Evolutionary conservation across 2,329 filamentous ascomycete genomes (phyloP).

Genomic region (Triangularia setosa): DNA sequence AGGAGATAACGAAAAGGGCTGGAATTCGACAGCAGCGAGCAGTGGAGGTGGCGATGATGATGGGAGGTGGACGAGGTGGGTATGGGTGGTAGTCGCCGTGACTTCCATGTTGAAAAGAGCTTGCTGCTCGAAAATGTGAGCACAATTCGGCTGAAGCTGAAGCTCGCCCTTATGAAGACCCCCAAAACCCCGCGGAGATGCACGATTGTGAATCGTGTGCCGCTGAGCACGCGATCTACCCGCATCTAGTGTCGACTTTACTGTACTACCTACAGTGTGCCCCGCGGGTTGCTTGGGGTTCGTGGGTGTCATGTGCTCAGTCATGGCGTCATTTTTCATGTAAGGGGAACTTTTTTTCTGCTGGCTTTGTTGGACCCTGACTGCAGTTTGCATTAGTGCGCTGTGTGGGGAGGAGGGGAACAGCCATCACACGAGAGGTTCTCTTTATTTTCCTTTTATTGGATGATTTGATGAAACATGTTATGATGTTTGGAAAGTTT

Average conservation of each 20-base stretch:
- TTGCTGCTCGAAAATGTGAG: too few species aligned
- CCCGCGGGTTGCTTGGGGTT: background rate
- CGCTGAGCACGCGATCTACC: background rate
- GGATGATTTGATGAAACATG: background rate
- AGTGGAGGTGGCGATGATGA: background rate
- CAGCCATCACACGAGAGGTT: background rate
- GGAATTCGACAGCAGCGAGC: background rate
- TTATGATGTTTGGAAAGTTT: background rate
- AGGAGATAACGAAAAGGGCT: background rate
- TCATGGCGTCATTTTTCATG: background rate
- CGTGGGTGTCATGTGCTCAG: background rate
- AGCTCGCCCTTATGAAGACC: background rate
- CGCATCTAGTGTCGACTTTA: background rate
- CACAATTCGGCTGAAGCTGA: too few species aligned
- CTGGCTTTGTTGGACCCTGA: background rate
- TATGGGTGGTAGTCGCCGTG: background rate
- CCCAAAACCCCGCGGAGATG: background rate
- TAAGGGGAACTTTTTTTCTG: background rate
- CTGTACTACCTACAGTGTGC: background rate
- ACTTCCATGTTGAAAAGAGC: background rate
- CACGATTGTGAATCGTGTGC: background rate
- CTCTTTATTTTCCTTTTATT: background rate
- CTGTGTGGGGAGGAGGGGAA: background rate
- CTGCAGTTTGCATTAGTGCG: background rate
- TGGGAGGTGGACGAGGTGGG: background rate